A percentile compares a stretch with the other conserved stretches of the same genome.
These are phyloP conservation scores for Podosphaera leucotricha DNA, from an alignment of 2,329 filamentous ascomycete genomes.

Conservation along the genomic window DNA sequence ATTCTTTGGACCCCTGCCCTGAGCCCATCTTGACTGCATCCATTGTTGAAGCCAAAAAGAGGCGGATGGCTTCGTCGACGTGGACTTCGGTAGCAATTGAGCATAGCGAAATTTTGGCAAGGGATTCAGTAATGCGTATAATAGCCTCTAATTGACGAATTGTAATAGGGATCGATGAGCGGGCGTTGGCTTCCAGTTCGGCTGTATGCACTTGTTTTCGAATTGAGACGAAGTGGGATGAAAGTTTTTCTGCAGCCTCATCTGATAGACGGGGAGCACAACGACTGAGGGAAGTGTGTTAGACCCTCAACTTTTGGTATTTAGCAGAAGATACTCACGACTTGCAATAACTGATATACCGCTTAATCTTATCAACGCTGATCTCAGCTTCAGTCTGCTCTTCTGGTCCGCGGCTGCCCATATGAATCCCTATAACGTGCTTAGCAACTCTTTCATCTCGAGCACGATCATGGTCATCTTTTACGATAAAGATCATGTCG, in stretches of 20 bases:
- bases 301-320: neutral
- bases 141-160: conserved; percentile 94
- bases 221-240: conserved; percentile 92
- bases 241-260: conserved; percentile 85
- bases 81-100: conserved; percentile 74
- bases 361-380: conserved; percentile 86
- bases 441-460: conserved; percentile 86
- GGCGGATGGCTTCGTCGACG: conserved; percentile 87
- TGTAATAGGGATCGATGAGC: conserved; percentile 89
- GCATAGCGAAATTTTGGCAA: conserved; percentile 74
- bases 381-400: conserved; percentile 74
- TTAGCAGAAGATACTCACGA: conserved; percentile 31
- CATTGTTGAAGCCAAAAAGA: conserved; percentile 95
- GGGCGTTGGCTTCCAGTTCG: conserved; percentile 70
- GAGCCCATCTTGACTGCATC: conserved; percentile 84
- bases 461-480: conserved; percentile 72
- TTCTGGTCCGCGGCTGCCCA: conserved; percentile 65
- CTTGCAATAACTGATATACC: conserved; percentile 93
- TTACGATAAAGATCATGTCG: conserved; percentile 99
- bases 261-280: conserved; percentile 79
- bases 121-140: conserved; percentile 84
- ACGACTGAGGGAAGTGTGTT: conserved; percentile 28
- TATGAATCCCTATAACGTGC: conserved; percentile 94
- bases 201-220: conserved; percentile 79
- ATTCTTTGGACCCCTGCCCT: conserved; percentile 59